Evolutionary conservation across 371 early-diverging fungal species (phyloP).

Genomic region (Capillidium heterosporum): DNA sequence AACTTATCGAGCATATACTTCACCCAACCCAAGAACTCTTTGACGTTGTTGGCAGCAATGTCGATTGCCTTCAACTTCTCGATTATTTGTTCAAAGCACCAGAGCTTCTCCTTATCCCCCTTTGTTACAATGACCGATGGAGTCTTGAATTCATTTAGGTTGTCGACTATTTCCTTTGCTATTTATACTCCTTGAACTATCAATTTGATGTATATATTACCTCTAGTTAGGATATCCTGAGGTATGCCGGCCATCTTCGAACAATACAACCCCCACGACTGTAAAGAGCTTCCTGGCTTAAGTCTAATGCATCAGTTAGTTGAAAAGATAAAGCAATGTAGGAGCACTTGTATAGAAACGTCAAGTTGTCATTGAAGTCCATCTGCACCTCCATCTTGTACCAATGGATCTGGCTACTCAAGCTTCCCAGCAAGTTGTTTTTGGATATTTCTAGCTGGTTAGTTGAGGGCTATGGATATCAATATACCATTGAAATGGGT

Average conservation of each 20-base stretch:
- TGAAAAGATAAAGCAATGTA: too few species aligned
- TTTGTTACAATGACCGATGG: background rate
- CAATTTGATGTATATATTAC: background rate
- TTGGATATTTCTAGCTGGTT: background rate
- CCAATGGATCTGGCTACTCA: background rate
- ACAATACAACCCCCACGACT: constrained; percentile 1
- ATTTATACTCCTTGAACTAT: background rate
- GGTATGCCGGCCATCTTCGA: background rate
- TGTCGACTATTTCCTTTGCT: background rate
- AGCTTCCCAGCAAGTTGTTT: background rate
- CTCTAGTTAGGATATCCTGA: background rate
- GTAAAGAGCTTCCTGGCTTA: background rate
- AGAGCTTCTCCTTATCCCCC: background rate
- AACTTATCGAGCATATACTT: background rate
- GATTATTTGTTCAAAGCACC: background rate
- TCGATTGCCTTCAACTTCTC: background rate
- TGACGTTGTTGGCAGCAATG: background rate
- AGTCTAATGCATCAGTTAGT: background rate
- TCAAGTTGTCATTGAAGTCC: background rate
- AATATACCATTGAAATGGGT: constrained; percentile 5
- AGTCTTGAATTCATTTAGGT: background rate
- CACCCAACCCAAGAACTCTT: background rate
- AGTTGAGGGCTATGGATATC: background rate
- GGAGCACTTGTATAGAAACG: background rate
- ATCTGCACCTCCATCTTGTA: background rate